These are phyloP conservation scores for Lipomyces spencermartinsiae DNA, from an alignment of 805 yeast species.

Conservation along the genomic window DNA sequence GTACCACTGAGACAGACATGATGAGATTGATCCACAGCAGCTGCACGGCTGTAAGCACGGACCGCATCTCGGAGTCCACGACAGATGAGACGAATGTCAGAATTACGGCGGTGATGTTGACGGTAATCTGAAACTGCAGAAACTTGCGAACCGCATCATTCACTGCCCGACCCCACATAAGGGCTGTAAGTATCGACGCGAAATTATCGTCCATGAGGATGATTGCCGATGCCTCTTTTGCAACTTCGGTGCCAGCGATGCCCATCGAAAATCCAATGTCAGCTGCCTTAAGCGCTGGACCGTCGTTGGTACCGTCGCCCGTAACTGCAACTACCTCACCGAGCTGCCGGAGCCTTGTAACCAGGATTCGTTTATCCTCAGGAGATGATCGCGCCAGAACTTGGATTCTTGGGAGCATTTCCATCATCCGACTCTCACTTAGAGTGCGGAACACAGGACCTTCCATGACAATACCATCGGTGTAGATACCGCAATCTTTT, in stretches of 20 bases:
- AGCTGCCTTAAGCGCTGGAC: constrained; percentile 93
- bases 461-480: constrained; percentile 72
- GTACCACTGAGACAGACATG: constrained; percentile 10
- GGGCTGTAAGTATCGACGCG: constrained; percentile 90
- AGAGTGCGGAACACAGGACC: constrained; percentile 86
- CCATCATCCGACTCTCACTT: constrained; percentile 58
- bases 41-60: constrained; percentile 96
- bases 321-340: constrained; percentile 98
- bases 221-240: constrained; percentile 93
- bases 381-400: constrained; percentile 95
- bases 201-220: constrained; percentile 93
- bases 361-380: constrained; percentile 87
- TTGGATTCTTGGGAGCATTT: constrained; percentile 69
- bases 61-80: constrained; percentile 72
- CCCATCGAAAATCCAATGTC: constrained; percentile 99
- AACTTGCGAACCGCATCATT: constrained; percentile 93
- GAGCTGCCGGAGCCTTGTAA: constrained; percentile 71
- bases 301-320: constrained; percentile 99
- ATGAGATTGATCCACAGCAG: constrained; percentile 94
- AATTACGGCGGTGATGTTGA: constrained; percentile 92
- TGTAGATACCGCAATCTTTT: constrained; percentile 75
- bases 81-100: constrained; percentile 95
- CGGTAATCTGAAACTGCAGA: constrained; percentile 93
- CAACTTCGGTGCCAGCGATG: constrained; percentile 95
- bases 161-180: constrained; percentile 98